Conservation (phyloP, 371 early-diverging fungal species). For the Mucor sp. region DNA sequence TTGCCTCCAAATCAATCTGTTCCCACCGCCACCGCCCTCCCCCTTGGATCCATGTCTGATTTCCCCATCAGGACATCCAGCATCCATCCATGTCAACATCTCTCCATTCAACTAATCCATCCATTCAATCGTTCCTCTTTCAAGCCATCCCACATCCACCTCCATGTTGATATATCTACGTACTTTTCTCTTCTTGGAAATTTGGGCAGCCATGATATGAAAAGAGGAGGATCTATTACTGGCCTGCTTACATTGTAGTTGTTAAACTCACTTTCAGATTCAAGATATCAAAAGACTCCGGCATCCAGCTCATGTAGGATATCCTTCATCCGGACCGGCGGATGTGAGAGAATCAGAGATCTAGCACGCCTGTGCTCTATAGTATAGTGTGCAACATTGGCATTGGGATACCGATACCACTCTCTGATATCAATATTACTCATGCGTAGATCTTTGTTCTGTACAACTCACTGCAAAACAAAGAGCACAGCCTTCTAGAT, state of each 20-base stretch:
- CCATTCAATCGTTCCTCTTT: constrained; percentile 2
- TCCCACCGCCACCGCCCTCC: not conserved
- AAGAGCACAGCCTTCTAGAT: no score
- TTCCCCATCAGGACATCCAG: not conserved
- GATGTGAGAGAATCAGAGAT: not conserved
- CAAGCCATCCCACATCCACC: not conserved
- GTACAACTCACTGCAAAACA: no score
- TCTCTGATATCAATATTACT: no score
- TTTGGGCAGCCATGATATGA: constrained; percentile 49
- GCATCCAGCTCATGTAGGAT: not conserved
- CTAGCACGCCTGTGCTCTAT: no score
- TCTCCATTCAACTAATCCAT: constrained; percentile 21
- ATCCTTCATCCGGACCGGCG: not conserved
- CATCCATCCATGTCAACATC: not conserved
- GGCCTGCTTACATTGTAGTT: not conserved
- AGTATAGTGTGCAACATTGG: no score
- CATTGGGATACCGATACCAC: no score
- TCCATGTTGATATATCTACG: constrained; percentile 4
- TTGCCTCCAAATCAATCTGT: not conserved
- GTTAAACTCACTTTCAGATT: not conserved
- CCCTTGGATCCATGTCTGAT: not conserved
- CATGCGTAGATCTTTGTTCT: no score
- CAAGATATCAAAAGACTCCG: not conserved
- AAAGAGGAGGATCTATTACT: constrained; percentile 22
- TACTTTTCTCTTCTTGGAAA: constrained; percentile 81